Evolutionary conservation across 2,329 filamentous ascomycete genomes (phyloP), one percentile per base, ranked within the genome.

Genomic region (Neonectria faginata): DNA sequence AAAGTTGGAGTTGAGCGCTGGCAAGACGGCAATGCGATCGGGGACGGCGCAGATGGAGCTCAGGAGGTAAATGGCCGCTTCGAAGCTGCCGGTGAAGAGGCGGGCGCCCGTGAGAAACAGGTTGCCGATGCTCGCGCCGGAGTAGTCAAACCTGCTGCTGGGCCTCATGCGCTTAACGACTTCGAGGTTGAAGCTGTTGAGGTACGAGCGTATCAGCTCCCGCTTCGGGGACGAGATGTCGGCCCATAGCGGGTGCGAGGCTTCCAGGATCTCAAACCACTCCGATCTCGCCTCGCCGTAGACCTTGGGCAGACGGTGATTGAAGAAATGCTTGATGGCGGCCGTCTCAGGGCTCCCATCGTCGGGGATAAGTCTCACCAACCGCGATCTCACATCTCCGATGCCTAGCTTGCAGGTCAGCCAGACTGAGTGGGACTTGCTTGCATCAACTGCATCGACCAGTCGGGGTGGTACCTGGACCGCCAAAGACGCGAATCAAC

Each of bases 1-100:
- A 81, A 97, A 97, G 78, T 97, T 98, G 67, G 92, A 94, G 82
- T 97, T 97, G 71, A 98, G 92, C 4, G 92, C 93, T 0, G 95
- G 96, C 16, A 98, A 88, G 0, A 97, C 93, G 0, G 89, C 86
- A 6, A 96, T 89, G 56, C 89, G 85, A 11, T 88, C 85, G 0
- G 93, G 91, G 0, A 98, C 91, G n/a, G 88, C 89, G 74, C 94
- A 97, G 68, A 97, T 92, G 71, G 91, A 92, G 55, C 91, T 92
- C 5, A 98, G 86, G 2, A 98, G 87, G 76, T 97, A 97, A 67
- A 98, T 96, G 45, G 93, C 93, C 7, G 92, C 92, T 78, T 98
- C 96, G 69, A 98, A 95, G 63, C 91, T 95, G 33, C 95, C 95
- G 1, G 93, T 94, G 80, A 97, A 97, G 11, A 98, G 86, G 1